phyloP scores from a whole-genome alignment of 1,284 basidiomycete species.

The Hemileia vastatrix region DNA sequence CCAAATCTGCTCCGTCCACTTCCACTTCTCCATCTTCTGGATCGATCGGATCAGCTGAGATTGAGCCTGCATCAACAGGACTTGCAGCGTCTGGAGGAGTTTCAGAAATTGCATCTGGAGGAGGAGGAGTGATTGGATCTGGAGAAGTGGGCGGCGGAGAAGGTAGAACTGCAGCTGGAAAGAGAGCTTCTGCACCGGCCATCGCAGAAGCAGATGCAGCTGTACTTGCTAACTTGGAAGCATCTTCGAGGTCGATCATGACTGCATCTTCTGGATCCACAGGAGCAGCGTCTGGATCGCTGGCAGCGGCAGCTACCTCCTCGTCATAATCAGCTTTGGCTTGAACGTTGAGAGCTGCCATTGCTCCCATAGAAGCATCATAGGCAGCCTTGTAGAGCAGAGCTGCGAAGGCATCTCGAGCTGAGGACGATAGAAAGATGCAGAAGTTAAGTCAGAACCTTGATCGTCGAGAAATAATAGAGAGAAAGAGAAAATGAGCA shows the following conservation, averaged over 20 bases:
- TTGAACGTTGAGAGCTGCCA: background rate
- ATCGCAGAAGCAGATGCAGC: background rate
- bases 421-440: background rate
- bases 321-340: background rate
- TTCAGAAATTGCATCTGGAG: background rate
- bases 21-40: background rate
- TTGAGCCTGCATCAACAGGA: background rate
- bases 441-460: no score
- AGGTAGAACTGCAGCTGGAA: background rate
- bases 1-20: background rate
- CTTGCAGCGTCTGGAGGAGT: background rate
- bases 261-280: background rate
- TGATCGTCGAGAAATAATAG: background rate
- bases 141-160: no score
- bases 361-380: background rate
- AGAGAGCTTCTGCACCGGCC: background rate
- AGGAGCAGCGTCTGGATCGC: background rate
- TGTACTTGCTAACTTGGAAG: background rate
- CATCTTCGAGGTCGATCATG: background rate
- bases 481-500: background rate
- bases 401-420: background rate
- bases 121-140: background rate
- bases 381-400: background rate
- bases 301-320: background rate
- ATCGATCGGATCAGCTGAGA: background rate